Evolutionary conservation across 495 filamentous ascomycete genomes (phyloP).

Genomic region (Aspergillus heteromorphus): DNA sequence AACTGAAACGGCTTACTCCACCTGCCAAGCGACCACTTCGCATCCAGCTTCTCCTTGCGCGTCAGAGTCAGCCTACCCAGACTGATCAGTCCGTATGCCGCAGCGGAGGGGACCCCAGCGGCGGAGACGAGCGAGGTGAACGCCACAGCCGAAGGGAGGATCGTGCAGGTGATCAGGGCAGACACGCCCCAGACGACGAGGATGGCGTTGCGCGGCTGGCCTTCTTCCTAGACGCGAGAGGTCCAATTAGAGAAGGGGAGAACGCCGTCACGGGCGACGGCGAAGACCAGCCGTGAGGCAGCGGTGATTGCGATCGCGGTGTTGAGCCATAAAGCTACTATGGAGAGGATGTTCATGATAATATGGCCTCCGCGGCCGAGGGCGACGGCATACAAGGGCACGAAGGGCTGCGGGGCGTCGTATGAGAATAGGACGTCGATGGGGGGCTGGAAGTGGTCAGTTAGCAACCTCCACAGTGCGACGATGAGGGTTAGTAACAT

Average conservation of each 20-base stretch:
- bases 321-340: slow-evolving; percentile 31
- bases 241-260: slow-evolving; percentile 30
- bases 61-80: slow-evolving; percentile 30
- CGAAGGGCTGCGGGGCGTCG: slow-evolving; percentile 33
- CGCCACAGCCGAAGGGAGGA: not conserved
- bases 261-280: slow-evolving; percentile 32
- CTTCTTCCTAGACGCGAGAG: slow-evolving; percentile 28
- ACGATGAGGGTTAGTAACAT: too few species aligned
- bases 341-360: slow-evolving; percentile 31
- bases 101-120: slow-evolving; percentile 31
- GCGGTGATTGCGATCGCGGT: slow-evolving; percentile 35
- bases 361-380: slow-evolving; percentile 32
- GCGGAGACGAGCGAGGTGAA: slow-evolving; percentile 19
- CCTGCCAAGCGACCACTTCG: not conserved
- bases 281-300: slow-evolving; percentile 35
- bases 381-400: slow-evolving; percentile 32
- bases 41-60: slow-evolving; percentile 13
- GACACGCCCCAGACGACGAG: slow-evolving; percentile 19
- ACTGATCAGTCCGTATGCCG: slow-evolving; percentile 32
- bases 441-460: slow-evolving; percentile 11
- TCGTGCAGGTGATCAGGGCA: not conserved
- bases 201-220: slow-evolving; percentile 34
- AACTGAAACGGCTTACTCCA: not conserved
- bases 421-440: slow-evolving; percentile 29
- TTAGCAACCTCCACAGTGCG: too few species aligned